A percentile compares a stretch with the other conserved stretches of the same genome.
These are phyloP conservation scores for Chiua virens DNA, from an alignment of 768 basidiomycete species.

Conservation along the genomic window DNA sequence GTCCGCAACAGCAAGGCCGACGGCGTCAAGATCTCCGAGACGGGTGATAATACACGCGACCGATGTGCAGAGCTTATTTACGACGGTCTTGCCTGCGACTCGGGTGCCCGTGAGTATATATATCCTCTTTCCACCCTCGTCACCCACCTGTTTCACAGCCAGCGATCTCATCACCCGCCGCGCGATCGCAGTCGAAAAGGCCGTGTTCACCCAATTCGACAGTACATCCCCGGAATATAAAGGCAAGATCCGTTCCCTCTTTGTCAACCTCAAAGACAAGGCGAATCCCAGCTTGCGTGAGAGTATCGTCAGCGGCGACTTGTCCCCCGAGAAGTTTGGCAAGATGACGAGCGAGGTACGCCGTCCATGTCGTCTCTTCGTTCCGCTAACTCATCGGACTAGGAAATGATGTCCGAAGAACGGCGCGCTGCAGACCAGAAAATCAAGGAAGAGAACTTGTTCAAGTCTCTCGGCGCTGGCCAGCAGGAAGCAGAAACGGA, in stretches of 20 bases:
- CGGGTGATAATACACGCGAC: slow-evolving; percentile 76
- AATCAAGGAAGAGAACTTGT: slow-evolving; percentile 83
- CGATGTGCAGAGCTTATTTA: slow-evolving; percentile 90
- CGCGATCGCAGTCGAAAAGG: slow-evolving; percentile 70
- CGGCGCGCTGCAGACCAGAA: slow-evolving; percentile 80
- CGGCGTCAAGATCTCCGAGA: slow-evolving; percentile 52
- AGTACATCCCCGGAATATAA: slow-evolving; percentile 57
- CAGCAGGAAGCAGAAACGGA: slow-evolving; percentile 94
- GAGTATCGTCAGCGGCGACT: slow-evolving; percentile 80
- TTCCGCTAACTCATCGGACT: neutral
- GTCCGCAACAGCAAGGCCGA: slow-evolving; percentile 70
- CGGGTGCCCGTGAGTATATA: slow-evolving; percentile 74
- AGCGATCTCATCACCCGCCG: slow-evolving; percentile 64
- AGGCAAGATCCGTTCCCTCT: slow-evolving; percentile 81
- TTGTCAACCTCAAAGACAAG: slow-evolving; percentile 94
- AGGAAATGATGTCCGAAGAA: slow-evolving; percentile 98
- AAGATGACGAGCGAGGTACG: slow-evolving; percentile 78
- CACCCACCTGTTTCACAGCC: slow-evolving; percentile 40
- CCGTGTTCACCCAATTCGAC: slow-evolving; percentile 49
- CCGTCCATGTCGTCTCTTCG: neutral
- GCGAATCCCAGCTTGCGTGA: slow-evolving; percentile 85
- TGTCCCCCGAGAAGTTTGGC: slow-evolving; percentile 67
- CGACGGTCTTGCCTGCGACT: slow-evolving; percentile 85
- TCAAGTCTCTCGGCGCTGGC: slow-evolving; percentile 86
- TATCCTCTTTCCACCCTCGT: neutral